phyloP scores from a whole-genome alignment of 768 basidiomycete species.

The Infundibulicybe gibba region DNA sequence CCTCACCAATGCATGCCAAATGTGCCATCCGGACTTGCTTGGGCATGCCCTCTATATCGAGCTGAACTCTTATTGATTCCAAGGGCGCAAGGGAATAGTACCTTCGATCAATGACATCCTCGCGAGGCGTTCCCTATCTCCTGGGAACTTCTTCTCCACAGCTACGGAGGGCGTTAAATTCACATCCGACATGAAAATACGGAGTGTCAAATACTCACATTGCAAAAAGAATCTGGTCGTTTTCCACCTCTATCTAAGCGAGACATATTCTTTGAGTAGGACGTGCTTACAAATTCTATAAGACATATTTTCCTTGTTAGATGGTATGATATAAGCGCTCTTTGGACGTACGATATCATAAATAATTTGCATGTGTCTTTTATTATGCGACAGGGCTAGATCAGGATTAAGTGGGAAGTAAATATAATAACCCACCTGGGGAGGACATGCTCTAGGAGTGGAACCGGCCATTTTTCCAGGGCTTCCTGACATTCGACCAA shows the following conservation, averaged over 20 bases:
- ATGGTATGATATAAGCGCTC: neutral
- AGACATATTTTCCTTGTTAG: neutral
- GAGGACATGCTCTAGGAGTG: slow-evolving; percentile 79
- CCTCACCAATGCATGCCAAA: slow-evolving; percentile 76
- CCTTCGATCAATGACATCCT: slow-evolving; percentile 95
- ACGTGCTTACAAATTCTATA: slow-evolving; percentile 46
- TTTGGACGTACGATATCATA: slow-evolving; percentile 70
- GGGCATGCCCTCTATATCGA: slow-evolving; percentile 69
- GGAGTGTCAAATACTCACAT: slow-evolving; percentile 33
- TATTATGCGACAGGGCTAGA: neutral
- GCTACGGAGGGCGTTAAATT: slow-evolving; percentile 29
- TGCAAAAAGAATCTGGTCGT: slow-evolving; percentile 57
- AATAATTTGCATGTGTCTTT: slow-evolving; percentile 88
- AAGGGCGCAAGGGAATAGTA: slow-evolving; percentile 12
- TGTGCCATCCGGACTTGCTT: slow-evolving; percentile 90
- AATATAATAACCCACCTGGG: slow-evolving; percentile 50
- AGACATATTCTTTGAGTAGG: neutral
- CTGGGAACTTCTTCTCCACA: slow-evolving; percentile 89
- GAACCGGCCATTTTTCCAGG: slow-evolving; percentile 90
- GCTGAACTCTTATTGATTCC: neutral
- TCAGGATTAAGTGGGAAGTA: neutral
- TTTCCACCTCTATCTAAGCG: slow-evolving; percentile 7
- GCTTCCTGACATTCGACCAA: slow-evolving; percentile 51
- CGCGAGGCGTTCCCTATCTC: slow-evolving; percentile 72
- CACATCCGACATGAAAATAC: neutral